Evolutionary conservation across 2,329 filamentous ascomycete genomes (phyloP).

Genomic region (Coniochaeta sp.): DNA sequence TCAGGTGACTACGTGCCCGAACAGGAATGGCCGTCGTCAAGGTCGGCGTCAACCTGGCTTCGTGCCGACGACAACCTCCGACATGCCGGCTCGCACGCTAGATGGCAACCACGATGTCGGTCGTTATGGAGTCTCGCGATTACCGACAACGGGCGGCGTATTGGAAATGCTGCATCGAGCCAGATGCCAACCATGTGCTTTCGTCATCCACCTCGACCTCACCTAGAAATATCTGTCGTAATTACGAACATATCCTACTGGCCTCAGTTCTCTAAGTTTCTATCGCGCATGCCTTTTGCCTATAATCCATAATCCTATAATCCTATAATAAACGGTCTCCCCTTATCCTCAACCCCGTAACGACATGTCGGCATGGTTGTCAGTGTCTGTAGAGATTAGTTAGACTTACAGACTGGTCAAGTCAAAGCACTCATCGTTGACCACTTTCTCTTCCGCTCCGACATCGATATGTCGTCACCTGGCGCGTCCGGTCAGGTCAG

Average conservation of each 20-base stretch:
- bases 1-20: neutral
- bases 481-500: neutral
- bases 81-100: neutral
- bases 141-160: neutral
- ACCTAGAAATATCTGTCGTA: neutral
- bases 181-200: neutral
- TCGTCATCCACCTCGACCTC: neutral
- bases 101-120: neutral
- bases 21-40: neutral
- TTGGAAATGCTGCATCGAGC: neutral
- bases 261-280: neutral
- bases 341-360: neutral
- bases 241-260: neutral
- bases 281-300: too few species aligned
- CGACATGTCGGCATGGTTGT: neutral
- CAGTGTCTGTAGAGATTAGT: neutral
- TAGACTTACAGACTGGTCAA: neutral
- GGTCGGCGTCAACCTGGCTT: neutral
- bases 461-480: neutral
- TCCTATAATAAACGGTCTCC: neutral
- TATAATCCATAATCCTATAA: neutral
- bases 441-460: neutral
- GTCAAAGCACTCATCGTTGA: neutral
- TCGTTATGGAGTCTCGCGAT: neutral
- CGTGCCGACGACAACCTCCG: neutral